These are phyloP conservation scores for Chlorella sp. DNA, from an alignment of 139 green algal genomes.

Conservation along the genomic window DNA sequence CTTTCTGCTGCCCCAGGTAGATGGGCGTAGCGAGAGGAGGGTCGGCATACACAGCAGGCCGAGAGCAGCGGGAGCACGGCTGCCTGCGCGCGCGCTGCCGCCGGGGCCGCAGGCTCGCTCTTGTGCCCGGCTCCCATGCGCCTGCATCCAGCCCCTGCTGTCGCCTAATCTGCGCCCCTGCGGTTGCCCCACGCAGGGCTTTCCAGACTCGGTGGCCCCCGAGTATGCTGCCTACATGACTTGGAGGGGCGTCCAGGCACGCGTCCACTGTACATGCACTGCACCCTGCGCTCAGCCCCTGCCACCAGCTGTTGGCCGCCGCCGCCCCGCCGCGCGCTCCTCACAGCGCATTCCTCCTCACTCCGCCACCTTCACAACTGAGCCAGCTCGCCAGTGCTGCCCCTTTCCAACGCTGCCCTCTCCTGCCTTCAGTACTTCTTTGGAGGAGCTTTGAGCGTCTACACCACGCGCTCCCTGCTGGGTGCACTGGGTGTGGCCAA, in stretches of 20 bases:
- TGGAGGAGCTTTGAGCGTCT: constrained; percentile 29
- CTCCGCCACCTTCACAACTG: neutral
- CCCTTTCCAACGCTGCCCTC: neutral
- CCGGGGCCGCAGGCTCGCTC: neutral
- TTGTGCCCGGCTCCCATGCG: neutral
- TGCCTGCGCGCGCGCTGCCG: too few relatives aligned
- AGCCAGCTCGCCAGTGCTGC: neutral
- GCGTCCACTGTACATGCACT: neutral
- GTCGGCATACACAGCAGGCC: too few relatives aligned
- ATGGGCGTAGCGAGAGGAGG: too few relatives aligned
- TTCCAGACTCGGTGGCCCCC: constrained; percentile 71
- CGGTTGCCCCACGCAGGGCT: too few relatives aligned
- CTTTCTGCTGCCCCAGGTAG: constrained; percentile 64
- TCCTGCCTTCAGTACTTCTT: neutral
- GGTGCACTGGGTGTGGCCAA: constrained; percentile 67
- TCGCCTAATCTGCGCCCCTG: too few relatives aligned
- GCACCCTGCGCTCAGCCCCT: neutral
- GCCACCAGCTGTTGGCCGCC: neutral
- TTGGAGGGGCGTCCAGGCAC: constrained; percentile 74
- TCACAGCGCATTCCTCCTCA: neutral
- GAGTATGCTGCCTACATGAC: constrained; percentile 85
- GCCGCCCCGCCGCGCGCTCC: neutral
- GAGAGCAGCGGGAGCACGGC: too few relatives aligned
- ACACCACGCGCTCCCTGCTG: constrained; percentile 77
- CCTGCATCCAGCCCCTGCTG: neutral